These are phyloP conservation scores for Candolleomyces eurysporus DNA, from an alignment of 768 basidiomycete genomes.

Conservation along the genomic window DNA sequence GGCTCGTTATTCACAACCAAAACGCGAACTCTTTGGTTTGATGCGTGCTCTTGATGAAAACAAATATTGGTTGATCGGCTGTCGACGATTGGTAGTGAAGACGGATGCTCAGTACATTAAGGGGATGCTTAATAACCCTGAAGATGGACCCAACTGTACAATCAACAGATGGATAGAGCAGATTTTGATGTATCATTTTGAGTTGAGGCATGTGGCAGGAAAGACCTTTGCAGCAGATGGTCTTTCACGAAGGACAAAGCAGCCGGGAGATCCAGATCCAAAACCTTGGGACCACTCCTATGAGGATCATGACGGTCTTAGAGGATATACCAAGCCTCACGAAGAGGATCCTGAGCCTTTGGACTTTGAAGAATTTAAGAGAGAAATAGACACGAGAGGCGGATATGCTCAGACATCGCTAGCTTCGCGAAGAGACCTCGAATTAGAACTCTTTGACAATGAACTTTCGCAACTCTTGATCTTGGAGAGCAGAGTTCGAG, in stretches of 20 bases:
- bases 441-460: no score
- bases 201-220: constrained; percentile 8
- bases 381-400: constrained; percentile 1
- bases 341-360: constrained; percentile 3
- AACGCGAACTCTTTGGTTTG: background rate
- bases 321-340: constrained; percentile 2
- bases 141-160: constrained; percentile 8
- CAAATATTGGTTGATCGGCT: background rate
- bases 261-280: constrained; percentile 4
- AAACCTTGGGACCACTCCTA: background rate
- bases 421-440: no score
- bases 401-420: background rate
- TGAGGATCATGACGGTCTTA: background rate
- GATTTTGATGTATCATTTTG: constrained; percentile 10
- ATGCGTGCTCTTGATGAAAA: background rate
- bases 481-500: no score
- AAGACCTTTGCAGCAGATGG: constrained; percentile 16
- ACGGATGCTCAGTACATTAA: background rate
- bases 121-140: constrained; percentile 6
- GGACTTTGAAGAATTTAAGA: constrained; percentile 6
- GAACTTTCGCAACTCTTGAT: no score
- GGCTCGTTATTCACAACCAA: constrained; percentile 14
- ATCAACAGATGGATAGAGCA: constrained; percentile 11
- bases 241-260: constrained; percentile 14
- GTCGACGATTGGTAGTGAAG: background rate